Evolutionary conservation across 768 basidiomycete species (phyloP).

Genomic region (Rhodocollybia butyracea): DNA sequence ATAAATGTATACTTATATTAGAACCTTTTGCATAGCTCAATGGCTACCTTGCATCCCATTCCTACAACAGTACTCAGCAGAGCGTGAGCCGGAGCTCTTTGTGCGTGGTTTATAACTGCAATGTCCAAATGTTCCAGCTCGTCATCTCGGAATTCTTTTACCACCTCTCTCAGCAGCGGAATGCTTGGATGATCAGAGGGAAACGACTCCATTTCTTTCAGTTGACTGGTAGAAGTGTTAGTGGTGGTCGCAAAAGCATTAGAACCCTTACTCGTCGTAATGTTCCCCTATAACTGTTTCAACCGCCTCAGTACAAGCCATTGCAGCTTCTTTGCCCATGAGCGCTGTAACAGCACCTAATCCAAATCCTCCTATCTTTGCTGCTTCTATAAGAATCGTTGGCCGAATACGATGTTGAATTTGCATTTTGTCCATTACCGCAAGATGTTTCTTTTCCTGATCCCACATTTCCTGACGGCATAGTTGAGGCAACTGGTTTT

Average conservation of each 20-base stretch:
- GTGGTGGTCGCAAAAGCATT: background rate
- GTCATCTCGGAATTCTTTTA: conserved; percentile 88
- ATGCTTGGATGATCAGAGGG: conserved; percentile 75
- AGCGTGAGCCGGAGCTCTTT: conserved; percentile 89
- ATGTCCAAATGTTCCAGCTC: conserved; percentile 93
- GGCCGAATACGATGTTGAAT: conserved; percentile 82
- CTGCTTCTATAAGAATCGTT: conserved; percentile 78
- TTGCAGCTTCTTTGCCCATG: conserved; percentile 89
- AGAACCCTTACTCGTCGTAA: conserved; percentile 81
- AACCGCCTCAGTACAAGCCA: conserved; percentile 98
- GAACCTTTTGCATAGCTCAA: conserved; percentile 83
- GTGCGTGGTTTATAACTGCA: conserved; percentile 83
- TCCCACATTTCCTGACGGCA: conserved; percentile 90
- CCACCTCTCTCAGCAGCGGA: conserved; percentile 64
- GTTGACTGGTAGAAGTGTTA: conserved; percentile 54
- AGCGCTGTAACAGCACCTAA: conserved; percentile 83
- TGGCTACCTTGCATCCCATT: conserved; percentile 84
- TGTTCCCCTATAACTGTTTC: conserved; percentile 98
- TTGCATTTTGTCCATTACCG: conserved; percentile 82
- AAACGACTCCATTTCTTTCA: conserved; percentile 66
- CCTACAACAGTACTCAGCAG: conserved; percentile 84
- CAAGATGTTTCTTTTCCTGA: conserved; percentile 89
- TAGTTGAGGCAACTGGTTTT: background rate
- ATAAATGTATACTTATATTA: conserved; percentile 30
- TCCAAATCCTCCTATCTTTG: conserved; percentile 84